Percentiles rank a stretch among this genome's conserved stretches.
phyloP scores from a whole-genome alignment of 768 basidiomycete genomes.

The Kwoniella europaea region DNA sequence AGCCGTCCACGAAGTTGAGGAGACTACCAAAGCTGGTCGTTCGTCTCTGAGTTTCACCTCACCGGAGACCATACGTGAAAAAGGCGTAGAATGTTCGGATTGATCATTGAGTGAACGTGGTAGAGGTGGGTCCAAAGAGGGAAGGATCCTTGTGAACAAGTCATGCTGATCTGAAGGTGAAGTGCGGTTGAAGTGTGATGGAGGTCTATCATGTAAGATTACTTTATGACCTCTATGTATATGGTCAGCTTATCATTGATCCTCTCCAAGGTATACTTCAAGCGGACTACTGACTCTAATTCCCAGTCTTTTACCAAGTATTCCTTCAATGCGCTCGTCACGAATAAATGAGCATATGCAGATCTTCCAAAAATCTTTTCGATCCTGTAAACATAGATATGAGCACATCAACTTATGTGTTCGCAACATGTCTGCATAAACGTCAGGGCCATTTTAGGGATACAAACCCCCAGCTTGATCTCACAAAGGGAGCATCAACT shows the following conservation, averaged over 20 bases:
- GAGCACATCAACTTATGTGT: too few species aligned
- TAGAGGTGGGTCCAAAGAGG: background rate
- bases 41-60: slow-evolving; percentile 68
- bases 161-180: slow-evolving; percentile 76
- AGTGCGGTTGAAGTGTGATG: slow-evolving; percentile 76
- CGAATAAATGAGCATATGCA: slow-evolving; percentile 91
- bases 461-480: too few species aligned
- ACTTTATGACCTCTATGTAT: slow-evolving; percentile 71
- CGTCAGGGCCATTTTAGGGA: too few species aligned
- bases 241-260: background rate
- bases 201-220: slow-evolving; percentile 88
- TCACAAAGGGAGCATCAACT: slow-evolving; percentile 21
- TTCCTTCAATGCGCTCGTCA: slow-evolving; percentile 83
- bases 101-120: slow-evolving; percentile 27
- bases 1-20: slow-evolving; percentile 94
- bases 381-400: slow-evolving; percentile 68
- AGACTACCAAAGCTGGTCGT: slow-evolving; percentile 83
- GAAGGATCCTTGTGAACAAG: slow-evolving; percentile 60
- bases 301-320: slow-evolving; percentile 73
- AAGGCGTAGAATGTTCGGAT: slow-evolving; percentile 59
- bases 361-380: slow-evolving; percentile 76
- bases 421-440: too few species aligned
- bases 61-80: slow-evolving; percentile 66
- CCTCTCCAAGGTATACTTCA: background rate
- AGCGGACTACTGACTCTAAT: slow-evolving; percentile 66